phyloP scores from a whole-genome alignment of 2,329 filamentous ascomycete species.

The Arachnomyces sp. region DNA sequence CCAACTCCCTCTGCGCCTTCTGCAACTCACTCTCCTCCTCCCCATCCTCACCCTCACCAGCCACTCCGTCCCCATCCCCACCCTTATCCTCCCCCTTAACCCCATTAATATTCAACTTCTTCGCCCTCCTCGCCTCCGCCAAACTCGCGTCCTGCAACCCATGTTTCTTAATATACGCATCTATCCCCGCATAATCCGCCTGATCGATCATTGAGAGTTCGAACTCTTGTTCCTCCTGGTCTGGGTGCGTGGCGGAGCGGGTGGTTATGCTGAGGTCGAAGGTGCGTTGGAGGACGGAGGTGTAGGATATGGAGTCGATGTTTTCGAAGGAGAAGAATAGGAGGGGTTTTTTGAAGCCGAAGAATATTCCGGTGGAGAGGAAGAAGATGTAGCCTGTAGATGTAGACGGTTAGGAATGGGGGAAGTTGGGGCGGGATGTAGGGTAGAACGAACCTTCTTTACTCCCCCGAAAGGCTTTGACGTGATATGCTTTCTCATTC shows the following conservation, averaged over 20 bases:
- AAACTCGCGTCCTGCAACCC: constrained; percentile 55
- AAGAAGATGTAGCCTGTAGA: constrained; percentile 53
- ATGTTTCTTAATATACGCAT: constrained; percentile 53
- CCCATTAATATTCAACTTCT: constrained; percentile 47
- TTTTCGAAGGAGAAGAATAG: constrained; percentile 53
- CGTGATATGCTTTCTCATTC: constrained; percentile 54
- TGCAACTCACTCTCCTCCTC: constrained; percentile 52
- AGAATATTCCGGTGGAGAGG: constrained; percentile 52
- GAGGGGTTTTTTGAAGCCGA: constrained; percentile 58
- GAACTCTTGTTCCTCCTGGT: constrained; percentile 45
- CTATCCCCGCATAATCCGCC: constrained; percentile 53
- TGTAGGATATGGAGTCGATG: constrained; percentile 55
- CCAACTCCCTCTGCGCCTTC: constrained; percentile 49
- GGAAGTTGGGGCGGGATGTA: not conserved
- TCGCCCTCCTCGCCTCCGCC: constrained; percentile 51
- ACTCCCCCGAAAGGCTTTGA: constrained; percentile 55
- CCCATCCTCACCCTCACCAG: constrained; percentile 25
- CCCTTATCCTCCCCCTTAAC: constrained; percentile 21
- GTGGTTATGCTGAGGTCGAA: constrained; percentile 55
- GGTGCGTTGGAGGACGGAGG: constrained; percentile 55
- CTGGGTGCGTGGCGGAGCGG: constrained; percentile 24
- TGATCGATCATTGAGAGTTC: constrained; percentile 61
- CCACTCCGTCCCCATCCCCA: constrained; percentile 10
- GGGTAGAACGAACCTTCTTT: constrained; percentile 55
- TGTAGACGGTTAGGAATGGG: not conserved